Evolutionary conservation across 169 alveolate genomes (phyloP).

Genomic region (Plasmodium malariae): DNA sequence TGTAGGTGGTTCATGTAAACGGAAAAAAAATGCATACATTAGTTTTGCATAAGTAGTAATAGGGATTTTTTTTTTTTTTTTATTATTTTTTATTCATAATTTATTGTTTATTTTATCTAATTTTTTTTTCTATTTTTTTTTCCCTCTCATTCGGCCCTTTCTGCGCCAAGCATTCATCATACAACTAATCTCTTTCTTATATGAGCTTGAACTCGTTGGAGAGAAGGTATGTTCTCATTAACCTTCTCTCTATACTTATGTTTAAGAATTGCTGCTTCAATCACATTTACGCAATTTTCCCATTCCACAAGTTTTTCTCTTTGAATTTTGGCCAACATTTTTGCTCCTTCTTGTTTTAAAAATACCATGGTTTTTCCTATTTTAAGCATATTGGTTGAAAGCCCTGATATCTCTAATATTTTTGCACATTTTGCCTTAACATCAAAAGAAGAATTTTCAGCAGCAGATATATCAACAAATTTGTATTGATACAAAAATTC

Average conservation of each 20-base stretch:
- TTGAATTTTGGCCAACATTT: conserved; percentile 89
- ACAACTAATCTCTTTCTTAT: conserved; percentile 79
- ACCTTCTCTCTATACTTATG: conserved; percentile 78
- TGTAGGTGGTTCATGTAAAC: no score
- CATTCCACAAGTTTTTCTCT: conserved; percentile 91
- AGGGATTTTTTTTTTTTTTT: conserved; percentile 9
- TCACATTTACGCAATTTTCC: conserved; percentile 89
- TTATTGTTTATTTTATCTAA: neutral
- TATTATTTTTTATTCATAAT: neutral
- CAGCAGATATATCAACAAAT: conserved; percentile 85
- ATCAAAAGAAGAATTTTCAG: conserved; percentile 85
- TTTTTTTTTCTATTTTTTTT: neutral
- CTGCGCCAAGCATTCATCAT: no score
- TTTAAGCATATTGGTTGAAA: conserved; percentile 79
- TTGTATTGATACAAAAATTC: conserved; percentile 91
- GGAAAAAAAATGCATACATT: no score
- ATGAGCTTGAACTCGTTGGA: conserved; percentile 92
- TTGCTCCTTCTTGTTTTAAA: conserved; percentile 91
- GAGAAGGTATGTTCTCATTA: conserved; percentile 79
- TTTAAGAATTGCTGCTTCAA: conserved; percentile 88
- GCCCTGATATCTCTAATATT: conserved; percentile 80
- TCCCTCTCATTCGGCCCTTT: neutral
- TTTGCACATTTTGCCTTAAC: conserved; percentile 81
- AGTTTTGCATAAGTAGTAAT: no score
- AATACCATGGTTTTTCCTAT: conserved; percentile 93